Percentiles rank a stretch among this genome's conserved stretches.
Conservation (phyloP, 441 rosid genomes). For the Mallotus repandus region DNA sequence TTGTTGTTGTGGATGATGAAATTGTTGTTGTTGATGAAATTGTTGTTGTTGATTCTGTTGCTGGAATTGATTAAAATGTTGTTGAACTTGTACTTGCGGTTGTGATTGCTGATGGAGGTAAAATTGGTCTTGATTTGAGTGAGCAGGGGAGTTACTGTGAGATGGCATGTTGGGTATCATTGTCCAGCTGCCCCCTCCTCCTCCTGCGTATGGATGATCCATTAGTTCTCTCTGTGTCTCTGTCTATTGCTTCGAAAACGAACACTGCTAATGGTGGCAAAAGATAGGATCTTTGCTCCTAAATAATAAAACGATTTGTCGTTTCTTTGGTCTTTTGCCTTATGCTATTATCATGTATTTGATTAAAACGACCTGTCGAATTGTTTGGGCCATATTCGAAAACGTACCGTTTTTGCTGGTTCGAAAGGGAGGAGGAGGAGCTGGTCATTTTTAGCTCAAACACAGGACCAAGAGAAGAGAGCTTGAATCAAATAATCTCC, state of each 20-base stretch:
- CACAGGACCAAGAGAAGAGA: background rate
- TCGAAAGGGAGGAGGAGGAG: background rate
- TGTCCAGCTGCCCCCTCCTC: conserved; percentile 69
- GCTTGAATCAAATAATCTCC: background rate
- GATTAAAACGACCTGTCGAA: background rate
- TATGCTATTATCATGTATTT: too few species aligned
- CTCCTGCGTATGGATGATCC: conserved; percentile 51
- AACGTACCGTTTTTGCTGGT: background rate
- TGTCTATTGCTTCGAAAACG: background rate
- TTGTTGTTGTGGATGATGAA: conserved; percentile 27
- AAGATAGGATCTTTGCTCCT: too few species aligned
- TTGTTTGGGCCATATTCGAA: background rate
- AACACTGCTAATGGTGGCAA: too few species aligned
- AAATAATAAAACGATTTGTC: too few species aligned
- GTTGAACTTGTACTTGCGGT: conserved; percentile 20
- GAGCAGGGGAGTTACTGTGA: conserved; percentile 55
- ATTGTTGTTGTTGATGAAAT: conserved; percentile 38
- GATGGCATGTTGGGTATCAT: conserved; percentile 60
- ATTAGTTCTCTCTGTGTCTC: conserved; percentile 22
- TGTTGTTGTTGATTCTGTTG: conserved; percentile 37
- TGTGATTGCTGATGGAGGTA: conserved; percentile 38
- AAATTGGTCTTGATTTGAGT: conserved; percentile 66
- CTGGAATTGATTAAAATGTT: conserved; percentile 35
- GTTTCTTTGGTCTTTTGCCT: too few species aligned
- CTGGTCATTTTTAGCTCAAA: conserved; percentile 21